phyloP scores from a whole-genome alignment of 2,329 filamentous ascomycete genomes.

The Plenodomus lindquistii region DNA sequence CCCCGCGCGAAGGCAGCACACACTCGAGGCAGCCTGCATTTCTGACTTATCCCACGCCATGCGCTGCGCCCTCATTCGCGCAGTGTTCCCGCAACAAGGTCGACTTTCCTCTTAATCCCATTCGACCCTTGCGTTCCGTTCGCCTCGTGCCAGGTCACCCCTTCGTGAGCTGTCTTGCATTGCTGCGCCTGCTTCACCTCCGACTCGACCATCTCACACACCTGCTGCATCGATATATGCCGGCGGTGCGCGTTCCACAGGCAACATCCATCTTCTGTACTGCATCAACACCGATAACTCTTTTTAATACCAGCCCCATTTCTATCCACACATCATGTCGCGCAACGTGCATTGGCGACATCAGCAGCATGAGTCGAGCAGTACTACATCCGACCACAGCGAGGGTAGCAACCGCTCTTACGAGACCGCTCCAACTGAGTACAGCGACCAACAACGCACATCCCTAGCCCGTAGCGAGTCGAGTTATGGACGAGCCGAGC shows the following conservation, averaged over 20 bases:
- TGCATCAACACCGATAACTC: not conserved
- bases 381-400: slow-evolving; percentile 35
- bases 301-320: slow-evolving; percentile 13
- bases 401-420: slow-evolving; percentile 37
- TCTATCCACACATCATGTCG: slow-evolving; percentile 31
- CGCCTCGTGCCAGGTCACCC: slow-evolving; percentile 33
- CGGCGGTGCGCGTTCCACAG: slow-evolving; percentile 15
- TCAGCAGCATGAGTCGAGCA: slow-evolving; percentile 31
- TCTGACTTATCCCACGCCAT: slow-evolving; percentile 20
- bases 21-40: slow-evolving; percentile 17
- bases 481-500: slow-evolving; percentile 36
- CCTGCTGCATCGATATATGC: slow-evolving; percentile 13
- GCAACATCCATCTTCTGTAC: slow-evolving; percentile 9
- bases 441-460: slow-evolving; percentile 33
- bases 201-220: not conserved
- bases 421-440: slow-evolving; percentile 42
- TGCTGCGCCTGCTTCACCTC: slow-evolving; percentile 23
- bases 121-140: slow-evolving; percentile 15
- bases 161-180: slow-evolving; percentile 28
- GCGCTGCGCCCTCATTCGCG: slow-evolving; percentile 28
- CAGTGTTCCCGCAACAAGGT: slow-evolving; percentile 17
- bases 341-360: slow-evolving; percentile 38
- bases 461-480: slow-evolving; percentile 36
- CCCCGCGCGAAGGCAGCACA: slow-evolving; percentile 1
- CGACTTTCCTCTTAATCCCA: slow-evolving; percentile 23